These are phyloP conservation scores for Penicillium sp. DNA, from an alignment of 2,329 filamentous ascomycete genomes.

Conservation along the genomic window DNA sequence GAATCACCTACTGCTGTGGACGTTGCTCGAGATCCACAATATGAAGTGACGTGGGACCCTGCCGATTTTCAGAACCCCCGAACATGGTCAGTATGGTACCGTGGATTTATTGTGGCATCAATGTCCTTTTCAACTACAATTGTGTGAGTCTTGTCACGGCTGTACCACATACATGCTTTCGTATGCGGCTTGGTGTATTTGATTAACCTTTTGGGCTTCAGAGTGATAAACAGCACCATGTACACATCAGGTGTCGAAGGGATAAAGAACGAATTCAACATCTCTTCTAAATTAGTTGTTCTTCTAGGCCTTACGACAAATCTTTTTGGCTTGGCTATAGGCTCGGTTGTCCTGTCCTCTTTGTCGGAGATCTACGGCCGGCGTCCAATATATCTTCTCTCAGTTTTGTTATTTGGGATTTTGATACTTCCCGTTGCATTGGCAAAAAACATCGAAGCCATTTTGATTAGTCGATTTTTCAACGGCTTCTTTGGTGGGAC, in stretches of 20 bases:
- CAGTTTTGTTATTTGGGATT: constrained; percentile 61
- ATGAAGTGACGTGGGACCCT: constrained; percentile 17
- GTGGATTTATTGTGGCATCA: constrained; percentile 19
- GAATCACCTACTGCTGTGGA: not conserved
- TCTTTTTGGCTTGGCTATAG: constrained; percentile 68
- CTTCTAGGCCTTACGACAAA: constrained; percentile 74
- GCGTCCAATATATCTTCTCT: constrained; percentile 61
- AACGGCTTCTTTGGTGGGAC: constrained; percentile 63
- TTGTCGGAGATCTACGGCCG: constrained; percentile 43
- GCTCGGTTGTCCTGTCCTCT: constrained; percentile 68
- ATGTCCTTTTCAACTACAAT: constrained; percentile 21
- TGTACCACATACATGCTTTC: no score
- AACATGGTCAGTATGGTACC: constrained; percentile 22
- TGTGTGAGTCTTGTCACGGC: constrained; percentile 11
- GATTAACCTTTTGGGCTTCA: not conserved
- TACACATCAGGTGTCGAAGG: constrained; percentile 71
- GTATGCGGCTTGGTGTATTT: not conserved
- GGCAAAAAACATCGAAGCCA: constrained; percentile 39
- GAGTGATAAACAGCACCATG: constrained; percentile 68
- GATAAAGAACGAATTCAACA: constrained; percentile 63
- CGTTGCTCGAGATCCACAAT: constrained; percentile 6
- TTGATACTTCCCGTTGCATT: constrained; percentile 69
- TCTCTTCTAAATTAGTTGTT: constrained; percentile 56
- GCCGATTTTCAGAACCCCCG: constrained; percentile 16
- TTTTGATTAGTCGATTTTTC: constrained; percentile 21